A percentile compares a stretch with the other conserved stretches of the same genome.
Evolutionary conservation across 116 monocot genomes (phyloP).

Genomic region (Posidonia oceanica): DNA sequence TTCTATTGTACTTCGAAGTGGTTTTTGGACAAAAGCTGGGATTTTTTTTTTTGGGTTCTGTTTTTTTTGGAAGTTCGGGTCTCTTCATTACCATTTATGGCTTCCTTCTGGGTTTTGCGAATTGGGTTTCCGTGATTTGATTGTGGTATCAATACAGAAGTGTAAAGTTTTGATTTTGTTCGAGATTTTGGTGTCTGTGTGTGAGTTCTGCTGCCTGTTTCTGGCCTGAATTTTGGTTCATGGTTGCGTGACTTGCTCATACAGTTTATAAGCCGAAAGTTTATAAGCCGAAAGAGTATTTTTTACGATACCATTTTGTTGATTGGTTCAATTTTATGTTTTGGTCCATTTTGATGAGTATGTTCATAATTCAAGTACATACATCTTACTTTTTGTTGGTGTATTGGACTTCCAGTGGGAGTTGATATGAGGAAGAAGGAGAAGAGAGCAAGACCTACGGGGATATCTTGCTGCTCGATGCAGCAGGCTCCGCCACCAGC

Average conservation of each 20-base stretch:
- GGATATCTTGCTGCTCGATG: slow-evolving; percentile 44
- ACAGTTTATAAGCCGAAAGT: background rate
- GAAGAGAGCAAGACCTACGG: slow-evolving; percentile 19
- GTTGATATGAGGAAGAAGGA: slow-evolving; percentile 25
- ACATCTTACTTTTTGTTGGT: background rate
- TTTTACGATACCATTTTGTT: background rate
- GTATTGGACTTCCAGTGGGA: slow-evolving; percentile 28
- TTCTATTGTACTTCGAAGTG: background rate
- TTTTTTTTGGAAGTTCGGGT: background rate
- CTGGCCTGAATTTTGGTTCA: background rate
- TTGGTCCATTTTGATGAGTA: background rate
- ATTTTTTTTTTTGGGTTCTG: background rate
- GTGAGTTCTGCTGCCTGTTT: background rate
- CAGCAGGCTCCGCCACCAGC: slow-evolving; percentile 75
- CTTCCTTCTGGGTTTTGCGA: background rate
- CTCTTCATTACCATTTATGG: background rate
- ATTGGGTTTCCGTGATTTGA: background rate
- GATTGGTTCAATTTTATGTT: background rate
- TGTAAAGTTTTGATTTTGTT: background rate
- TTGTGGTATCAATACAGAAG: background rate
- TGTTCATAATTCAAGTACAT: background rate
- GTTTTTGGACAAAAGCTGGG: background rate
- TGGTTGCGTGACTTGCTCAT: background rate
- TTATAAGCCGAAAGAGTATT: background rate
- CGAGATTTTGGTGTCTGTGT: background rate